A percentile compares a stretch with the other conserved stretches of the same genome.
Conservation (phyloP, 768 basidiomycete genomes). For the Lactarius indigo region DNA sequence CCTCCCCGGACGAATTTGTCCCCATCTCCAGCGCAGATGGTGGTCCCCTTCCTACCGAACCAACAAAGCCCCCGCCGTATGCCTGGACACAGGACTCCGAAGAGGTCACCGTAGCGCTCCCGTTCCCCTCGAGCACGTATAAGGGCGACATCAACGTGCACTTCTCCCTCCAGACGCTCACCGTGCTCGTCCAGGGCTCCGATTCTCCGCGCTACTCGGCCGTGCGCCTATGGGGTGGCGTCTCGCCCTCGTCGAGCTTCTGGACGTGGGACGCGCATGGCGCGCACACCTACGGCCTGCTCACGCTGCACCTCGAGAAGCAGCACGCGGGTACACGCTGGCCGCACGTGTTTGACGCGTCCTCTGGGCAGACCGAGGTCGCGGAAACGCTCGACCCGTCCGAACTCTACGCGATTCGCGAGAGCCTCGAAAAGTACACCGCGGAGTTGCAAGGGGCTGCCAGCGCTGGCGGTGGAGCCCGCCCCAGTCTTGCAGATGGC, state of each 20-base stretch:
- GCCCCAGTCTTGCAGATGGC: conserved; percentile 76
- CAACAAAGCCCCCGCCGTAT: conserved; percentile 68
- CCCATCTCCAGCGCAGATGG: conserved; percentile 65
- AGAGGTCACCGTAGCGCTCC: conserved; percentile 78
- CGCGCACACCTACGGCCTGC: conserved; percentile 59
- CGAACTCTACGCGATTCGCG: conserved; percentile 73
- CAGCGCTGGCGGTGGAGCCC: conserved; percentile 52
- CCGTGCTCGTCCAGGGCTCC: conserved; percentile 50
- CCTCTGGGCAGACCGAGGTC: conserved; percentile 53
- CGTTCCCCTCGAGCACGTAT: conserved; percentile 67
- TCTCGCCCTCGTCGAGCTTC: conserved; percentile 74
- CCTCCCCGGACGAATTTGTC: conserved; percentile 60
- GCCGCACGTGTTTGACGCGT: conserved; percentile 75
- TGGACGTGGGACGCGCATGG: conserved; percentile 92
- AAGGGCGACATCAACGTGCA: conserved; percentile 62
- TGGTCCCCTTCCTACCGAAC: conserved; percentile 28
- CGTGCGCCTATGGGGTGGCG: conserved; percentile 73
- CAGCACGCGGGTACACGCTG: conserved; percentile 78
- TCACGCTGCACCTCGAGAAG: conserved; percentile 88
- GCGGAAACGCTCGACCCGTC: conserved; percentile 87
- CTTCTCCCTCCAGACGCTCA: conserved; percentile 63
- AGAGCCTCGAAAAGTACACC: conserved; percentile 86
- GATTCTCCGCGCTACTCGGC: conserved; percentile 55
- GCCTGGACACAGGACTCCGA: conserved; percentile 91
- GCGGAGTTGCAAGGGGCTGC: conserved; percentile 54